Conservation (phyloP, 768 basidiomycete genomes). For the Tylopilus subfusipes region DNA sequence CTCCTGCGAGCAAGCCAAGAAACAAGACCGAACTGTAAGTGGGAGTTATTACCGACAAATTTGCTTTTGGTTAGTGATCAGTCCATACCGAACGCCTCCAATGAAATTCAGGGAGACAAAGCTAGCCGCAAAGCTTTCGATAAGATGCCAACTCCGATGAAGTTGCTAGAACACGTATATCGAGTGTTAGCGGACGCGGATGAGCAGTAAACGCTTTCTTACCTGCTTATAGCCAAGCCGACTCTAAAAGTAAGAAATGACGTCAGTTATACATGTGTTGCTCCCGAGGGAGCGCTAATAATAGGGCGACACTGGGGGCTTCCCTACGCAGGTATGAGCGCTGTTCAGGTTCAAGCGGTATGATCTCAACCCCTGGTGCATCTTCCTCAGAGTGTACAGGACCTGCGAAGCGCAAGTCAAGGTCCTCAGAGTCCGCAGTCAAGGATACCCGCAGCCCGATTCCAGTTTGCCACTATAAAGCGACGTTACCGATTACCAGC, state of each 20-base stretch:
- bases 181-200: not conserved
- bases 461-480: slow-evolving; percentile 62
- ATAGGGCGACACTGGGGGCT: slow-evolving; percentile 70
- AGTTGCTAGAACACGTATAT: slow-evolving; percentile 53
- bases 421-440: slow-evolving; percentile 32
- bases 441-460: slow-evolving; percentile 88
- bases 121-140: slow-evolving; percentile 85
- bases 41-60: not conserved
- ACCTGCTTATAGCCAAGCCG: slow-evolving; percentile 81
- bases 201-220: slow-evolving; percentile 4
- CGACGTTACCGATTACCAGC: slow-evolving; percentile 68
- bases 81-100: slow-evolving; percentile 68
- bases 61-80: not conserved
- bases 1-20: slow-evolving; percentile 79
- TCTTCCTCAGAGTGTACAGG: slow-evolving; percentile 19
- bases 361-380: slow-evolving; percentile 82
- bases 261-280: slow-evolving; percentile 48
- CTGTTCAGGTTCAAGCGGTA: slow-evolving; percentile 98
- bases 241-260: slow-evolving; percentile 44
- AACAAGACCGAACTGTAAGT: slow-evolving; percentile 65
- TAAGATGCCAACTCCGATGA: slow-evolving; percentile 78
- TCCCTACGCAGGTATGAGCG: slow-evolving; percentile 98
- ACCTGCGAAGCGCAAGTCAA: slow-evolving; percentile 7
- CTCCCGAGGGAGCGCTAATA: slow-evolving; percentile 40
- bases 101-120: slow-evolving; percentile 91